A percentile compares a stretch with the other conserved stretches of the same genome.
These are phyloP conservation scores for Chrysochromulina tobinii DNA, from an alignment of 78 protist genomes.

Conservation along the genomic window DNA sequence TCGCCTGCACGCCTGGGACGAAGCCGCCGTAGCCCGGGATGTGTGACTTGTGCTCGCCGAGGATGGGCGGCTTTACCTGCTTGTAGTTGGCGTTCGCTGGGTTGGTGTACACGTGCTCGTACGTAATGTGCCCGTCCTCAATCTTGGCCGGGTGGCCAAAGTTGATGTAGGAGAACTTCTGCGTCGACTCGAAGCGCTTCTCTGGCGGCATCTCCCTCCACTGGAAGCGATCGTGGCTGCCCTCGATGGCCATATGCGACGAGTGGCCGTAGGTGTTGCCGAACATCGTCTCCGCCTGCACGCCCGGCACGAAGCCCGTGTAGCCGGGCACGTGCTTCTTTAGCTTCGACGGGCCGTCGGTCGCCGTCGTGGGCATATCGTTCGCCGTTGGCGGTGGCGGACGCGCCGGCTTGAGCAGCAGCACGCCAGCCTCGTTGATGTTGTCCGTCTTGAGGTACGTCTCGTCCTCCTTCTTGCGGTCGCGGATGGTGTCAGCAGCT, in stretches of 20 bases:
- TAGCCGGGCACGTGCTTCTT: slow-evolving; percentile 7
- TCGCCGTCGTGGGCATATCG: background rate
- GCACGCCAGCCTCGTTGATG: background rate
- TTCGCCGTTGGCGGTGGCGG: background rate
- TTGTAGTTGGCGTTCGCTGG: background rate
- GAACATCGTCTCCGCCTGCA: background rate
- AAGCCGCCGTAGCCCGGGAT: slow-evolving; percentile 11
- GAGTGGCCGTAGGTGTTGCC: background rate
- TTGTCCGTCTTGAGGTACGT: background rate
- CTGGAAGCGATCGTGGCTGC: background rate
- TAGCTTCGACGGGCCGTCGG: background rate
- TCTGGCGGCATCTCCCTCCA: background rate
- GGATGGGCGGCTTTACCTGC: too few species aligned
- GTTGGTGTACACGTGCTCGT: background rate
- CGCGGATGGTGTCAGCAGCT: background rate
- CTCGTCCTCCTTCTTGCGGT: background rate
- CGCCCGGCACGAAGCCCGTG: slow-evolving; percentile 22
- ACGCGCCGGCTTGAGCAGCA: background rate
- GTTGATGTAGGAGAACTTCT: background rate
- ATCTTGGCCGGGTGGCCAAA: background rate
- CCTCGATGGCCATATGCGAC: background rate
- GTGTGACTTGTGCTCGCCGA: background rate
- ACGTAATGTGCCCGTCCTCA: background rate
- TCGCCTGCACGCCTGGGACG: background rate
- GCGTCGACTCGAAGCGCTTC: background rate